Base-by-base conservation (phyloP, 306 rosid species). In the Acmispon strigosus region DNA sequence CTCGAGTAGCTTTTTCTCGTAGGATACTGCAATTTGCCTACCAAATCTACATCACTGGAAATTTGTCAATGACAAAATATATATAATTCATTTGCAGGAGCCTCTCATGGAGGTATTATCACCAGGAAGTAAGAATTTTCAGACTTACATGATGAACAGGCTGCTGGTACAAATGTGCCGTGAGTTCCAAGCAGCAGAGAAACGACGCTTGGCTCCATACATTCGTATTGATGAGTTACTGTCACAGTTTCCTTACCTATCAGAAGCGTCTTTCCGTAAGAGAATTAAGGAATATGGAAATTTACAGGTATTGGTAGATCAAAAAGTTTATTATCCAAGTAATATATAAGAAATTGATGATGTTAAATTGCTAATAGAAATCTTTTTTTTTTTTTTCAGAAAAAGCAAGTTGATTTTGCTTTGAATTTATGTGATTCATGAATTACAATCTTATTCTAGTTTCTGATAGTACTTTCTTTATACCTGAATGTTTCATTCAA, bases 91-190 rank as follows among this genome's bases (percentile, higher is more conserved):
- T 72, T 68, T 83, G 74, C 88, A 94, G 98, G 98, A 94, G 83
- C 98, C 98, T 47, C 96, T 94, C 44, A 88, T 87, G 96, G 98
- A 94, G 83, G 98, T 90, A 61, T 80, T 90, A 71, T 88, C 98
- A 32, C 98, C 98, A 47, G 97, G 94, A 78, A 88, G 94, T 76
- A 94, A 90, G 86, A 89, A 85, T 83, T 94, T 94, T 80, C 98
- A 88, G 80, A 89, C 81, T 73, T 94, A 86, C 76, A 83, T 87
- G 97, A 84, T 86, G 79, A 94, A 87, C 79, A 86, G 97, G 88
- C 85, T 90, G 47, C 37, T 84, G 69, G 96, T 90, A 58, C 87
- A 90, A 81, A 81, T 88, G 85, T 91, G 91, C 81, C 92, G 88
- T 16, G 97, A 90, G 64, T 94, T 94, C 73, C 96, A 88, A 72